Evolutionary conservation across 768 basidiomycete genomes (phyloP).

Genomic region (Podaxis sp.): DNA sequence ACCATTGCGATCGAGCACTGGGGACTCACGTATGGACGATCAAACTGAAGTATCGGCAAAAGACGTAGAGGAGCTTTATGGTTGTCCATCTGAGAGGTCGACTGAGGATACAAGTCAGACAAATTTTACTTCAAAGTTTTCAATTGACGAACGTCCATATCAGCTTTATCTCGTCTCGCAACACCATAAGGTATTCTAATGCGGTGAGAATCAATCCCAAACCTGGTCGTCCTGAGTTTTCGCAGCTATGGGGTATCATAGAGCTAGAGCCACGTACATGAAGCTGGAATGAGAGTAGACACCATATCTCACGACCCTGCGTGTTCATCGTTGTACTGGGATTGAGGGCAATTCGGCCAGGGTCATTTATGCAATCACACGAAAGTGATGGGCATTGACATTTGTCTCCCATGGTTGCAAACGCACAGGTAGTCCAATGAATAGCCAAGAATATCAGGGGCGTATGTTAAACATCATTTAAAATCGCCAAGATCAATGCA

Average conservation of each 20-base stretch:
- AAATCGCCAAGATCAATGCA: not conserved
- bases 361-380: too few relatives aligned
- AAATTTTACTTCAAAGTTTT: not conserved
- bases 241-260: not conserved
- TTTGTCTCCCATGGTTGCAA: too few relatives aligned
- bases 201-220: conserved; percentile 12
- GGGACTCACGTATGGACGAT: conserved; percentile 14
- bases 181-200: conserved; percentile 14
- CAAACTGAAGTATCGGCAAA: conserved; percentile 17
- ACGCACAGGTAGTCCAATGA: too few relatives aligned
- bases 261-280: not conserved
- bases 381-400: too few relatives aligned
- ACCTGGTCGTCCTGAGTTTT: conserved; percentile 2
- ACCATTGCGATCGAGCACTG: not conserved
- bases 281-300: conserved; percentile 10
- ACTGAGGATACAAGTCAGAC: conserved; percentile 1
- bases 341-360: too few relatives aligned
- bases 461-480: not conserved
- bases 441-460: too few relatives aligned
- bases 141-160: conserved; percentile 14
- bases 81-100: conserved; percentile 12
- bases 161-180: conserved; percentile 15
- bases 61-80: conserved; percentile 17
- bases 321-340: too few relatives aligned
- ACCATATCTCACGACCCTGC: not conserved